These are phyloP conservation scores for Trichocomaceae sp. DNA, from an alignment of 2,329 filamentous ascomycete genomes.

Conservation along the genomic window DNA sequence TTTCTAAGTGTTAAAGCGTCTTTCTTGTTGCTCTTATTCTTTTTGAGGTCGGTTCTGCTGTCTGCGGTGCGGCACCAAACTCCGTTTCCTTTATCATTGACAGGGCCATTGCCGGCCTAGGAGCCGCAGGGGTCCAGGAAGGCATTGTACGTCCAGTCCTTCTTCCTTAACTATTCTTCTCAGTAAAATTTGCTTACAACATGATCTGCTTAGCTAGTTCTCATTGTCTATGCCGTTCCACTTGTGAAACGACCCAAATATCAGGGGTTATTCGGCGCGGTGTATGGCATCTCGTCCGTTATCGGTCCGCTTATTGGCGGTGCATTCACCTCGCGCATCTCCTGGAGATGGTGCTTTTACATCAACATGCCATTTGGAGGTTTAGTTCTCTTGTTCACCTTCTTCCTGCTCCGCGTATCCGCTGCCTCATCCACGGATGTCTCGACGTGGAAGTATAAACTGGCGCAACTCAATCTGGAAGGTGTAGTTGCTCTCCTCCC, in stretches of 20 bases:
- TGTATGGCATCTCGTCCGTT: slow-evolving; percentile 55
- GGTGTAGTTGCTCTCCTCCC: slow-evolving; percentile 31
- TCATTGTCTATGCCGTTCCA: slow-evolving; percentile 9
- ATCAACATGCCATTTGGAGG: slow-evolving; percentile 43
- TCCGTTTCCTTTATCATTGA: slow-evolving; percentile 27
- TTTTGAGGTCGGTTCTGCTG: slow-evolving; percentile 43
- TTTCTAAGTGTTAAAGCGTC: slow-evolving; percentile 1
- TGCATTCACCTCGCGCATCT: slow-evolving; percentile 51
- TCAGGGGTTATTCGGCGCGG: slow-evolving; percentile 56
- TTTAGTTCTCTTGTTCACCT: slow-evolving; percentile 25
- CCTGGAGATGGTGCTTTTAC: slow-evolving; percentile 56
- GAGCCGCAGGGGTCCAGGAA: slow-evolving; percentile 20
- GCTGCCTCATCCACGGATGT: background rate
- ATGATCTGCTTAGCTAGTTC: background rate
- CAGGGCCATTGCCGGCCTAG: slow-evolving; percentile 28
- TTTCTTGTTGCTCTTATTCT: slow-evolving; percentile 37
- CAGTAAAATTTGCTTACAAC: background rate
- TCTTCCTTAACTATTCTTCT: background rate
- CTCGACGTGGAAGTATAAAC: background rate
- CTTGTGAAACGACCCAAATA: slow-evolving; percentile 49
- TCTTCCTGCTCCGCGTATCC: slow-evolving; percentile 24
- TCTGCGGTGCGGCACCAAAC: slow-evolving; percentile 34
- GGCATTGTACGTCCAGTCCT: slow-evolving; percentile 13
- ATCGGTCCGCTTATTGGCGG: slow-evolving; percentile 56
- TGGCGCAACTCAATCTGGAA: background rate